A percentile compares a stretch with the other conserved stretches of the same genome.
These are phyloP conservation scores for Trichosporon sp. DNA, from an alignment of 1,284 basidiomycete genomes.

Conservation along the genomic window DNA sequence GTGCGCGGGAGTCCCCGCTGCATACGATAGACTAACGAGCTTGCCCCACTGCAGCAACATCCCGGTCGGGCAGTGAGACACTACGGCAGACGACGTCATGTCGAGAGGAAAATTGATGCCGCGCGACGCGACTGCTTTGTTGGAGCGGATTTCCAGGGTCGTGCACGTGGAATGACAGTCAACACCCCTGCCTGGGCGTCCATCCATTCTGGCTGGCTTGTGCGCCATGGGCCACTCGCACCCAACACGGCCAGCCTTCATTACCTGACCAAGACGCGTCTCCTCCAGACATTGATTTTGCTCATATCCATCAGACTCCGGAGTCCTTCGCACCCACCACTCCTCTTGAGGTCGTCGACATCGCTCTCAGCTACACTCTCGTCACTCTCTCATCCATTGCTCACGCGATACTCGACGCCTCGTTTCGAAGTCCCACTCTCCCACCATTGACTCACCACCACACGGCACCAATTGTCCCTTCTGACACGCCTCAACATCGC, in stretches of 20 bases:
- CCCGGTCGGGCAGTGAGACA: neutral
- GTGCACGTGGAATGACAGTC: neutral
- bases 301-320: neutral
- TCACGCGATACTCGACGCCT: neutral
- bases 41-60: neutral
- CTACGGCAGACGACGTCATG: neutral
- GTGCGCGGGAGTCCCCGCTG: neutral
- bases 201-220: neutral
- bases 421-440: constrained; percentile 2
- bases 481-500: constrained; percentile 7
- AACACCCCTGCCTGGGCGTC: neutral
- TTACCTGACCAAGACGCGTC: constrained; percentile 17
- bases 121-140: constrained; percentile 16
- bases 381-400: neutral
- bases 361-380: neutral
- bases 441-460: neutral
- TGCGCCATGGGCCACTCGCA: neutral
- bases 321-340: neutral
- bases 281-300: constrained; percentile 7
- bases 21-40: neutral
- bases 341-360: neutral
- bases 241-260: constrained; percentile 14
- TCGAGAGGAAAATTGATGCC: neutral
- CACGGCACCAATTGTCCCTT: neutral
- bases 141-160: constrained; percentile 10